Conservation (phyloP, 345 rosid genomes). For the Capsella bursapastoris region DNA sequence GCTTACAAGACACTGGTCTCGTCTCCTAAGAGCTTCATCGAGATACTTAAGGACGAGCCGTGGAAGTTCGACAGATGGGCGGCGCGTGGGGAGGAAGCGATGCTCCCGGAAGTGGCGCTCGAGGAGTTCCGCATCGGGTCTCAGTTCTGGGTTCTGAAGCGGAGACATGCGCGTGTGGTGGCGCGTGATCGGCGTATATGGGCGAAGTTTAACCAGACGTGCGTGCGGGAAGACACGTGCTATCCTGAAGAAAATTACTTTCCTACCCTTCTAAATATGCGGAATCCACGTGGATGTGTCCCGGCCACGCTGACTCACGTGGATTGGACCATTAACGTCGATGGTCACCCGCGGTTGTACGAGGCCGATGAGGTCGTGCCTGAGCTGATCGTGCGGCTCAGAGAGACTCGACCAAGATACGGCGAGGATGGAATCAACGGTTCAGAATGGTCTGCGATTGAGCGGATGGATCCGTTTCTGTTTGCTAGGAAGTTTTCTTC, state of each 20-base stretch:
- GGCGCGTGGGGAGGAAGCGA: constrained; percentile 71
- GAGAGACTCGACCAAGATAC: constrained; percentile 55
- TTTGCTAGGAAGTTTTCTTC: constrained; percentile 75
- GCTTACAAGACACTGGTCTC: constrained; percentile 47
- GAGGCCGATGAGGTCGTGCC: constrained; percentile 55
- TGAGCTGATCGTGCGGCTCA: constrained; percentile 51
- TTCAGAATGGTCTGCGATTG: constrained; percentile 44
- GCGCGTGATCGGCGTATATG: constrained; percentile 63
- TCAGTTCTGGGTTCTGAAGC: constrained; percentile 80
- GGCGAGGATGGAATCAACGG: constrained; percentile 57
- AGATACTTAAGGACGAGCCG: constrained; percentile 60
- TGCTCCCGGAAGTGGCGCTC: constrained; percentile 72
- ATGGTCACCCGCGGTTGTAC: constrained; percentile 77
- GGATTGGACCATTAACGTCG: constrained; percentile 59
- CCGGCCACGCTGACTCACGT: constrained; percentile 81
- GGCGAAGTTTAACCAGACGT: constrained; percentile 65
- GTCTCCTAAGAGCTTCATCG: constrained; percentile 70
- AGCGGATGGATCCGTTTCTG: constrained; percentile 56
- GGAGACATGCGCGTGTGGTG: constrained; percentile 69
- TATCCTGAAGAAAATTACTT: constrained; percentile 82
- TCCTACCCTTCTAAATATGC: constrained; percentile 69
- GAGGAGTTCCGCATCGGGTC: constrained; percentile 83
- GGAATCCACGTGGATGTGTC: constrained; percentile 60
- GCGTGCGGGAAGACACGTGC: constrained; percentile 58
- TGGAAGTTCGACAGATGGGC: constrained; percentile 72